phyloP scores from a whole-genome alignment of 192 early-diverging fungal species.

The Backusella tuberculispora region DNA sequence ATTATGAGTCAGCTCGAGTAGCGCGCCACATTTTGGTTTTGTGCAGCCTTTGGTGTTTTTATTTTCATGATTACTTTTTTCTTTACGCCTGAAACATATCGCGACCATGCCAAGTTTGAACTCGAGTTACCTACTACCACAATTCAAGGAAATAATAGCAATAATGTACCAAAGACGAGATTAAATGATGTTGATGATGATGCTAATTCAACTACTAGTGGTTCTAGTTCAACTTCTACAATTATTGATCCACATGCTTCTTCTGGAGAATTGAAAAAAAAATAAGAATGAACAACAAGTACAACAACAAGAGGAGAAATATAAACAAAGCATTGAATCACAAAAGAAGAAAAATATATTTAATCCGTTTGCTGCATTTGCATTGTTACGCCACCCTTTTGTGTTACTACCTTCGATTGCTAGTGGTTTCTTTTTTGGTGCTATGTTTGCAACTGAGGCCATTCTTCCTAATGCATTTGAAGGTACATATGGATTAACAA shows the following conservation, averaged over 20 bases:
- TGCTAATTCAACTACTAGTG: background rate
- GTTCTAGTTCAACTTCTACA: background rate
- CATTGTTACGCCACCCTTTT: conserved; percentile 41
- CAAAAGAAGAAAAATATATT: background rate
- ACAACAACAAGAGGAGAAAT: background rate
- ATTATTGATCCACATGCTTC: background rate
- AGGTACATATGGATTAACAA: conserved; percentile 17
- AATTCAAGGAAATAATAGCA: background rate
- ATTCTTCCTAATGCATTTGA: conserved; percentile 28
- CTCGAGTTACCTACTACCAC: background rate
- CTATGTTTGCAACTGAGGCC: conserved; percentile 49
- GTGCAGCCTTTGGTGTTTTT: conserved; percentile 40
- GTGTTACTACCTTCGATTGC: conserved; percentile 43
- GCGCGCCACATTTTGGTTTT: conserved; percentile 52
- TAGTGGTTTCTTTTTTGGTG: conserved; percentile 47
- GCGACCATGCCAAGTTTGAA: conserved; percentile 31
- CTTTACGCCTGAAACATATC: conserved; percentile 50
- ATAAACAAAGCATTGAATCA: background rate
- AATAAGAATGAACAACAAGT: background rate
- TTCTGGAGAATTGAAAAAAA: background rate
- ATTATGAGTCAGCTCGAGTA: conserved; percentile 40
- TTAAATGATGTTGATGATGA: conserved; percentile 20
- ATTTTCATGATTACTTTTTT: conserved; percentile 46
- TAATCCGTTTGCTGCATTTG: conserved; percentile 25
- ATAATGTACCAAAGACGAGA: background rate